These are phyloP conservation scores for Garcia nutans DNA, from an alignment of 345 rosid genomes.

Conservation along the genomic window DNA sequence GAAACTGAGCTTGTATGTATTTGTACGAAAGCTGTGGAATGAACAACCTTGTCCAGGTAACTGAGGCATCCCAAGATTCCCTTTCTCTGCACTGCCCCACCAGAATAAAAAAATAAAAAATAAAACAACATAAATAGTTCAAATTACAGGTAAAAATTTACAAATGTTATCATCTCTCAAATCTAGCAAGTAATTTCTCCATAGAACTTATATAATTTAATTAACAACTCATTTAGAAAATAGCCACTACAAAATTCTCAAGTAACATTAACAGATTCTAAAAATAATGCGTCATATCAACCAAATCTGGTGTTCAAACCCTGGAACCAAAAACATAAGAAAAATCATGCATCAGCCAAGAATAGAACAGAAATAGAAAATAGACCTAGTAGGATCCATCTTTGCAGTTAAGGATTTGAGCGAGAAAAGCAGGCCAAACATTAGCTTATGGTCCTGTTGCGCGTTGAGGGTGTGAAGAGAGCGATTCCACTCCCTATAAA, in stretches of 20 bases:
- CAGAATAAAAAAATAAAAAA: not conserved
- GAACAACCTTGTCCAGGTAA: conserved; percentile 96
- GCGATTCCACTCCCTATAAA: conserved; percentile 88
- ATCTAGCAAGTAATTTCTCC: not conserved
- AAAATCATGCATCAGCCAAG: not conserved
- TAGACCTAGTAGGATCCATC: conserved; percentile 84
- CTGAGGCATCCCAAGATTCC: conserved; percentile 86
- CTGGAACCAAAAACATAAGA: too few species aligned
- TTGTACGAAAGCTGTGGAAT: conserved; percentile 84
- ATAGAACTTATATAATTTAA: not conserved
- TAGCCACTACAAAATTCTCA: not conserved
- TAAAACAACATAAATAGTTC: not conserved
- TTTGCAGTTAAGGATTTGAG: conserved; percentile 94
- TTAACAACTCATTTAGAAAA: not conserved
- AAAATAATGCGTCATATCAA: not conserved
- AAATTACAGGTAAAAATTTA: not conserved
- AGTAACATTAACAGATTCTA: too few species aligned
- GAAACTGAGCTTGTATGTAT: conserved; percentile 92
- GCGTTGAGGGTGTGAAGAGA: conserved; percentile 79
- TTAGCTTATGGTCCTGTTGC: conserved; percentile 92
- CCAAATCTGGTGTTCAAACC: too few species aligned
- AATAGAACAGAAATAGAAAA: not conserved
- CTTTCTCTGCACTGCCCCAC: conserved; percentile 57
- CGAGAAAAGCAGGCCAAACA: conserved; percentile 97
- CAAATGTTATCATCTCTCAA: not conserved